Percentiles rank a stretch among this genome's conserved stretches.
phyloP scores from a whole-genome alignment of 2,329 filamentous ascomycete genomes.

The Simplicillium sp. region DNA sequence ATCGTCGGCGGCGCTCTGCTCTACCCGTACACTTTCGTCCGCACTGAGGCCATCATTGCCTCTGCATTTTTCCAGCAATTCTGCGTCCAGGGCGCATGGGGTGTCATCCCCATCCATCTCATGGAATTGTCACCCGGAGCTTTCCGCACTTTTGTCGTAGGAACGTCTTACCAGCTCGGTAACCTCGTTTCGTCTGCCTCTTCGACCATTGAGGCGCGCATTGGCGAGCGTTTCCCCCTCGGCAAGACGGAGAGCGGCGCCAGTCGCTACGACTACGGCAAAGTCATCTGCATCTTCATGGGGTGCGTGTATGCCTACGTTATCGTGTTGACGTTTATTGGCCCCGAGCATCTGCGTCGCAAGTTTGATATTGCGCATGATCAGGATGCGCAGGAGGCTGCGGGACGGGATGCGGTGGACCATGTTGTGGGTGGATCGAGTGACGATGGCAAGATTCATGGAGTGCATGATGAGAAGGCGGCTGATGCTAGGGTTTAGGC shows the following conservation, averaged over 20 bases:
- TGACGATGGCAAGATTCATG: slow-evolving; percentile 8
- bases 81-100: slow-evolving; percentile 70
- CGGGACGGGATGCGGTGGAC: slow-evolving; percentile 25
- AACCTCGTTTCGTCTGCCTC: slow-evolving; percentile 63
- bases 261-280: slow-evolving; percentile 62
- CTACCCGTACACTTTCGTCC: slow-evolving; percentile 72
- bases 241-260: slow-evolving; percentile 38
- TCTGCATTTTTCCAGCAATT: slow-evolving; percentile 80
- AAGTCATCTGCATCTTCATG: slow-evolving; percentile 88
- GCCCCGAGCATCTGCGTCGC: slow-evolving; percentile 43
- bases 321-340: slow-evolving; percentile 53
- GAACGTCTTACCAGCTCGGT: slow-evolving; percentile 67
- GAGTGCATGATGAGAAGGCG: background rate
- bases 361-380: slow-evolving; percentile 42
- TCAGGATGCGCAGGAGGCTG: slow-evolving; percentile 35
- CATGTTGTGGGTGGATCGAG: slow-evolving; percentile 1
- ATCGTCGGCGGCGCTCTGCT: slow-evolving; percentile 63
- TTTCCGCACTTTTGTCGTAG: slow-evolving; percentile 66
- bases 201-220: slow-evolving; percentile 66
- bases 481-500: background rate
- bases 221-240: slow-evolving; percentile 67
- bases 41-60: slow-evolving; percentile 56
- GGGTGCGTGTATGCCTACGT: slow-evolving; percentile 63
- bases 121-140: slow-evolving; percentile 67
- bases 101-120: slow-evolving; percentile 65